Base-by-base conservation (phyloP, 768 basidiomycete species). In the Mycena albidolilacea region DNA sequence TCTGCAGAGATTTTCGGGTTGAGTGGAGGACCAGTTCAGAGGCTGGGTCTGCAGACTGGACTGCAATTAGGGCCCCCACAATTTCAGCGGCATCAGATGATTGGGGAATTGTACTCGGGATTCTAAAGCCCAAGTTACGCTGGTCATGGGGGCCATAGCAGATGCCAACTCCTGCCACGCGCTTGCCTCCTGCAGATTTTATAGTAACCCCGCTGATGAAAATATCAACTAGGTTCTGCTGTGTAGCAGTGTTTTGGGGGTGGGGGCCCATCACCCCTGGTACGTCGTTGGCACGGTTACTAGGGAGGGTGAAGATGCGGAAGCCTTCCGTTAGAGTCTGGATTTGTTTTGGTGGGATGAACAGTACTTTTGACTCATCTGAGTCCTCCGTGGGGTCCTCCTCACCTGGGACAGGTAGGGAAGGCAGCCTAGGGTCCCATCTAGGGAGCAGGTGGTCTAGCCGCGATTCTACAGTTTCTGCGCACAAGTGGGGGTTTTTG, bases 211-310 rank as follows among this genome's bases (percentile, higher is more conserved):
- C 52, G 10, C 52, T 4, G 14, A 59, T 39, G 58, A 59, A 59
- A 0, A 59, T n/a, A 0, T 59, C 15, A 14, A 38, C 5, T 1
- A 0, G 15, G 11, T 1, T 38, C 7, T 19, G 7, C n/a, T 2
- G 38, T 17, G 37, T 3, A 3, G 6, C 10, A 3, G 58, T n/a
- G 15, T 39, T 38, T 17, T n/a, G 58, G 15, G 37, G 58, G 0
- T 41, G 58, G 7, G 19, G 57, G 30, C 57, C 57, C 2, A 15
- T 35, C 0, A 8, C 35, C 15, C 10, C 15, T 17, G 11, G 12
- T 0, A 15, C 1, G 1, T 15, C 19, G 7, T 12, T 7, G 0
- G 37, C 17, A 2, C 6, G 19, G 2, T 1, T 7, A 5, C 15
- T n/a, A 7, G 0, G 17, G 38, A 39, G 38, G 2, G 58, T 39